Base-by-base conservation (phyloP, 805 yeast genomes). In the Kodamaea nitidulidarum region DNA sequence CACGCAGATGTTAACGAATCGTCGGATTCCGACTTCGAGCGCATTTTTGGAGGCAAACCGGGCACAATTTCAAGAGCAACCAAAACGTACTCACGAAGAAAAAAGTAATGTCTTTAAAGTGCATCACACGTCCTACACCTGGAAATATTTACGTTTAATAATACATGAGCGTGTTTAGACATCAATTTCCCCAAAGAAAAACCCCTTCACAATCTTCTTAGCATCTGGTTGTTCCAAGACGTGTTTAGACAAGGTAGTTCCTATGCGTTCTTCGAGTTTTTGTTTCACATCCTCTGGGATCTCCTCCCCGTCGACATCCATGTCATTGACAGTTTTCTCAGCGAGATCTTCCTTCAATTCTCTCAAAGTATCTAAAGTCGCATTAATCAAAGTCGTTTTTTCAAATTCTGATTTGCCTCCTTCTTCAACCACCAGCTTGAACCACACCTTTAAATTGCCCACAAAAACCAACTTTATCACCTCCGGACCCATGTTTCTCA, bases 381-480 rank as follows among this genome's bases (percentile, higher is more conserved):
- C 68, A 6, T 55, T 57, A 2, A 75, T 57, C 39, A 84, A 64
- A 12, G 73, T 57, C 8, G 63, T 58, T 35, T 67, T 69, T 43
- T 82, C 86, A 25, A 45, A 51, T 2, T 56, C 65, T 20, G 69
- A 67, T 14, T 63, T 63, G 17, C 70, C 60, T 25, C 60, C 55
- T 17, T 56, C 63, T 32, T 60, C 71, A 32, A 82, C 63, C 1
- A 84, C 81, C 43, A 76, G 71, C 35, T 67, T 69, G 11, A 79
- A 69, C 98, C 98, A 93, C 41, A 81, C 78, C 47, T 80, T 75
- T 44, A 91, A 62, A 58, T 93, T 93, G 0, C 96, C 96, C 27
- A 91, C 67, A 39, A 93, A 71, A 1, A 87, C 76, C 32, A 91
- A 81, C 48, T 95, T 75, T 26, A 91, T 76, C 7, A 93, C 95